These are phyloP conservation scores for Cryptococcus sp. DNA, from an alignment of 1,284 basidiomycete species.

Conservation along the genomic window DNA sequence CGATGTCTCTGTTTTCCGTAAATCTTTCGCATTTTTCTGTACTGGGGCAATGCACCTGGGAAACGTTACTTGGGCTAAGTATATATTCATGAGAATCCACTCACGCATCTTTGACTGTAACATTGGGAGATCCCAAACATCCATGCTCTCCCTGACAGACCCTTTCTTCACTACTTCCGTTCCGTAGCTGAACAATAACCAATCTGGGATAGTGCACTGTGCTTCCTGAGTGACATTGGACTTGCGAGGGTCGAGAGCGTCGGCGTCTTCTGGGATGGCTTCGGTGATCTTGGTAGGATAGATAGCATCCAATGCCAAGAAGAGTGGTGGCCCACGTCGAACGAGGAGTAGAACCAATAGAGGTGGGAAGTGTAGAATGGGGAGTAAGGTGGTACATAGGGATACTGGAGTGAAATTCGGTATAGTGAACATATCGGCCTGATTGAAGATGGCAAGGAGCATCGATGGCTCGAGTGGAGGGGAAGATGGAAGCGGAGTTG, in stretches of 20 bases:
- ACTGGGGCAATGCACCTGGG: conserved; percentile 35
- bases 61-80: neutral
- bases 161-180: conserved; percentile 78
- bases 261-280: conserved; percentile 23
- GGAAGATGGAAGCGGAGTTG: conserved; percentile 28
- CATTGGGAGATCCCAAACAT: conserved; percentile 79
- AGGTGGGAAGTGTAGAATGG: conserved; percentile 54
- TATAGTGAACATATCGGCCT: conserved; percentile 10
- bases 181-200: conserved; percentile 72
- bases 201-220: conserved; percentile 57
- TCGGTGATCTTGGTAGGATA: conserved; percentile 63
- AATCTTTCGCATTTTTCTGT: conserved; percentile 26
- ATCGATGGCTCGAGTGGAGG: neutral
- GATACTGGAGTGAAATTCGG: conserved; percentile 6
- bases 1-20: conserved; percentile 36
- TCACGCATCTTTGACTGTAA: conserved; percentile 67
- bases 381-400: conserved; percentile 35
- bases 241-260: conserved; percentile 26
- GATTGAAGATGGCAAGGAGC: conserved; percentile 10
- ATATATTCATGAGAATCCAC: conserved; percentile 2
- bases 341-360: conserved; percentile 57
- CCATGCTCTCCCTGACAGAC: conserved; percentile 64
- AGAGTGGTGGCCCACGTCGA: conserved; percentile 65
- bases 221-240: conserved; percentile 42
- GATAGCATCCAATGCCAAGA: conserved; percentile 64